A percentile compares a stretch with the other conserved stretches of the same genome.
Conservation (phyloP, 768 basidiomycete species). For the Boletellus emodensis region DNA sequence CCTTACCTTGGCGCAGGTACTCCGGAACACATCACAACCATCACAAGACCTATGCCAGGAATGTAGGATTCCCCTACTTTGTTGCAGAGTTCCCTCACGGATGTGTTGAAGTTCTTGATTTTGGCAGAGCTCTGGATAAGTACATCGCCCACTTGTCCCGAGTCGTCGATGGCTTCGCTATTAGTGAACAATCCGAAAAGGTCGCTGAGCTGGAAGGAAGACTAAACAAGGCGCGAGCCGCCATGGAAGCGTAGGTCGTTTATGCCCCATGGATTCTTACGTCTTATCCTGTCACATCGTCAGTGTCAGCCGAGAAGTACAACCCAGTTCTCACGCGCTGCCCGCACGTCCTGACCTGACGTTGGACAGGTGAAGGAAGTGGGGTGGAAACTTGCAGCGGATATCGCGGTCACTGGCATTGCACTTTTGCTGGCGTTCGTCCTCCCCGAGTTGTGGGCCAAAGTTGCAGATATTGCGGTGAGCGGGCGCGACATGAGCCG, state of each 20-base stretch:
- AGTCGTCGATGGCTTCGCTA: slow-evolving; percentile 7
- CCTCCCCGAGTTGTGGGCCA: slow-evolving; percentile 8
- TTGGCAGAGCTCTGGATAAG: slow-evolving; percentile 11
- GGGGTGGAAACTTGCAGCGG: slow-evolving; percentile 14
- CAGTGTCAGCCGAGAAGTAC: slow-evolving; percentile 18
- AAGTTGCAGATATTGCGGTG: slow-evolving; percentile 4
- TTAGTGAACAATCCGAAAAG: slow-evolving; percentile 2
- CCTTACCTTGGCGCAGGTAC: slow-evolving; percentile 8
- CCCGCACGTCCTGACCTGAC: neutral
- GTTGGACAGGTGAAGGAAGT: slow-evolving; percentile 14
- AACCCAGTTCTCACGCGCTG: neutral
- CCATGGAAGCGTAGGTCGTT: slow-evolving; percentile 16
- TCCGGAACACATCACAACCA: slow-evolving; percentile 15
- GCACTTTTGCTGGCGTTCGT: slow-evolving; percentile 13
- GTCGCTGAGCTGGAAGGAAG: slow-evolving; percentile 1
- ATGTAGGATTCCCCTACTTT: slow-evolving; percentile 4
- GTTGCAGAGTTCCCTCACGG: neutral
- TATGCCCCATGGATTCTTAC: neutral
- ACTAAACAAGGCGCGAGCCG: slow-evolving; percentile 1
- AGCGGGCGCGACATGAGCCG: neutral
- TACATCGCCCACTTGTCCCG: slow-evolving; percentile 15
- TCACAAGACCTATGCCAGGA: slow-evolving; percentile 18
- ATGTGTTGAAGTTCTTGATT: slow-evolving; percentile 9
- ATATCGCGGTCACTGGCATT: slow-evolving; percentile 13
- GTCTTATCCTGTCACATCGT: neutral